Evolutionary conservation across 768 basidiomycete species (phyloP).

Genomic region (Rhizopogon vulgaris): DNA sequence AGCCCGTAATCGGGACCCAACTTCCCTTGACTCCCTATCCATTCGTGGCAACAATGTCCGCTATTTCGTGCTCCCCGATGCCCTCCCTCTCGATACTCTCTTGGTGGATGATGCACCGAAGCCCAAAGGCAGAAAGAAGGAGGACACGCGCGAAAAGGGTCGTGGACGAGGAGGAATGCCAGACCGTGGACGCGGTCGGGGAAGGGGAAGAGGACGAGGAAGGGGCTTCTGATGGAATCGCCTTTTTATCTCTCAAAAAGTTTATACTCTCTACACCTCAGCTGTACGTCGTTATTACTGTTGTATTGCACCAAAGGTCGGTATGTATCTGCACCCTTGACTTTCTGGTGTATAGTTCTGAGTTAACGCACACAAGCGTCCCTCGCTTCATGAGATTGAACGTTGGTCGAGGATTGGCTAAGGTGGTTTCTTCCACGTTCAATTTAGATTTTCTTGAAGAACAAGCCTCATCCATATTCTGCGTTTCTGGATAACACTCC

Average conservation of each 20-base stretch:
- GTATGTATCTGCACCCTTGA: no score
- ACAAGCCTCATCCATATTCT: no score
- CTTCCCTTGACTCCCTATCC: constrained; percentile 82
- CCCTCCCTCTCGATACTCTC: constrained; percentile 90
- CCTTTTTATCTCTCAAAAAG: neutral
- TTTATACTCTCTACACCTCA: neutral
- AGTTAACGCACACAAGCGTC: no score
- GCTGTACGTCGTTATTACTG: neutral
- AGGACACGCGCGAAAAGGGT: constrained; percentile 60
- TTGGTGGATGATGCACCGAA: constrained; percentile 97
- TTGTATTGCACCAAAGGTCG: no score
- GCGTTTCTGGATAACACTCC: no score
- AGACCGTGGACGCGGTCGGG: constrained; percentile 49
- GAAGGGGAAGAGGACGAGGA: constrained; percentile 47
- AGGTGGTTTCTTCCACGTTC: no score
- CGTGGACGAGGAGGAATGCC: constrained; percentile 45
- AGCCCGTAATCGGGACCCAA: constrained; percentile 83
- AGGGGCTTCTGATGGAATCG: constrained; percentile 29
- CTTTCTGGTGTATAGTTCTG: no score
- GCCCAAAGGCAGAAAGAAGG: constrained; percentile 91
- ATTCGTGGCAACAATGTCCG: constrained; percentile 97
- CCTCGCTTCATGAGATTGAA: no score
- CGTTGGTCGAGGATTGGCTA: no score
- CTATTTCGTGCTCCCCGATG: constrained; percentile 97
- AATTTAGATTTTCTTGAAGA: no score